phyloP scores from a whole-genome alignment of 345 rosid genomes.

The Moricandia arvensis region DNA sequence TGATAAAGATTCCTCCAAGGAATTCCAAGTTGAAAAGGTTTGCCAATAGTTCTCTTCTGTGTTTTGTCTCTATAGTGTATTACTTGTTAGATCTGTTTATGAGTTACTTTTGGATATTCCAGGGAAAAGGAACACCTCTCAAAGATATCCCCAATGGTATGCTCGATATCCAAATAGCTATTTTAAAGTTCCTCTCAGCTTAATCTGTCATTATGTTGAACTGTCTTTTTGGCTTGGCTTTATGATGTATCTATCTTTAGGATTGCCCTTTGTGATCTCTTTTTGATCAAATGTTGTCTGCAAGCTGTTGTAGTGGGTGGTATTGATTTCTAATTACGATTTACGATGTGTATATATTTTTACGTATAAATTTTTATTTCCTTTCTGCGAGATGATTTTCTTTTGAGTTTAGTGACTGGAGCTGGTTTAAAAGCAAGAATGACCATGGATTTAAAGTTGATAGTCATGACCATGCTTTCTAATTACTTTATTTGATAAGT shows the following conservation, averaged over 20 bases:
- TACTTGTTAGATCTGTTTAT: constrained; percentile 16
- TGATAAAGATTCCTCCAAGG: constrained; percentile 69
- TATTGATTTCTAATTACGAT: neutral
- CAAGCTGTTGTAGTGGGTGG: neutral
- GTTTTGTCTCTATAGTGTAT: constrained; percentile 2
- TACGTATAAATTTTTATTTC: neutral
- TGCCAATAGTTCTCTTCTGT: constrained; percentile 4
- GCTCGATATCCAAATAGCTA: constrained; percentile 7
- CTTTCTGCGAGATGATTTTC: neutral
- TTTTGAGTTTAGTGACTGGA: too few species aligned
- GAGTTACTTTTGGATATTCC: constrained; percentile 40
- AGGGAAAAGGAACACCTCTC: constrained; percentile 85
- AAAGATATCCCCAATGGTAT: constrained; percentile 95
- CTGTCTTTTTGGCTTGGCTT: constrained; percentile 10
- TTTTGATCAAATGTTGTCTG: neutral
- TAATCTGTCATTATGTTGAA: constrained; percentile 1
- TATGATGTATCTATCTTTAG: too few species aligned
- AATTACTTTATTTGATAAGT: neutral
- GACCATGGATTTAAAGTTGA: neutral
- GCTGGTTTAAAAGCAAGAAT: neutral
- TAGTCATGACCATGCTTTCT: neutral
- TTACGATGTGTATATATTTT: neutral
- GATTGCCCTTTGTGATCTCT: constrained; percentile 1
- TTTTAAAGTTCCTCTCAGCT: neutral
- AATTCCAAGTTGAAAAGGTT: constrained; percentile 79